Conservation (phyloP, 768 basidiomycete genomes). For the Epithele typhae region DNA sequence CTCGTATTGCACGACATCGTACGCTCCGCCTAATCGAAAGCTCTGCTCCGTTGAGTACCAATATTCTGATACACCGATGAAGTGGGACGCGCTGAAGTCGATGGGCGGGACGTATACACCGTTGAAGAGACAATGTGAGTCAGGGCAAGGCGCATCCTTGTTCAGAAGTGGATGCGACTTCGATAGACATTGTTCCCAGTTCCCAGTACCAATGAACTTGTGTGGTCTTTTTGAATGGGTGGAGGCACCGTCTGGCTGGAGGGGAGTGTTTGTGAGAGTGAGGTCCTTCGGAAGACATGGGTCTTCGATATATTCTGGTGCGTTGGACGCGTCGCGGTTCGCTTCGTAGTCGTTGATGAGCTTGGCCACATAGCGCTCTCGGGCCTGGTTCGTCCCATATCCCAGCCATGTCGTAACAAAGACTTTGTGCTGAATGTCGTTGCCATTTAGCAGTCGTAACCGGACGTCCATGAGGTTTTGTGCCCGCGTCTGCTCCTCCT, state of each 20-base stretch:
- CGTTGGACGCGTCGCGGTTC: slow-evolving; percentile 22
- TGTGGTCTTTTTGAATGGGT: slow-evolving; percentile 49
- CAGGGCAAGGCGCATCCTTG: slow-evolving; percentile 77
- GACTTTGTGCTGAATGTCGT: slow-evolving; percentile 85
- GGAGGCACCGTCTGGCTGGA: slow-evolving; percentile 35
- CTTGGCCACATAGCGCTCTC: slow-evolving; percentile 84
- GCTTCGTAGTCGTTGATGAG: slow-evolving; percentile 55
- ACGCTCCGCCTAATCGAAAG: slow-evolving; percentile 90
- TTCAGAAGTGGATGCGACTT: slow-evolving; percentile 77
- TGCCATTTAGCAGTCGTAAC: slow-evolving; percentile 75
- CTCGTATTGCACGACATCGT: slow-evolving; percentile 96
- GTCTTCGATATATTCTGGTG: slow-evolving; percentile 54
- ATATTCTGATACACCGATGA: slow-evolving; percentile 97
- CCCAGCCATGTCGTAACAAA: slow-evolving; percentile 99
- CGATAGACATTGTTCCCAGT: slow-evolving; percentile 79
- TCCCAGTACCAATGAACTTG: slow-evolving; percentile 79
- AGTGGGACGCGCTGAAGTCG: slow-evolving; percentile 88
- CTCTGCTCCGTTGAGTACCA: slow-evolving; percentile 99
- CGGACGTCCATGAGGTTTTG: slow-evolving; percentile 76
- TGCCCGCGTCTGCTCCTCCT: slow-evolving; percentile 45
- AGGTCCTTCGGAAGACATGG: slow-evolving; percentile 88
- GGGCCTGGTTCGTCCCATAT: slow-evolving; percentile 96
- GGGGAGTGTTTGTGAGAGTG: slow-evolving; percentile 49
- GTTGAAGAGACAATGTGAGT: slow-evolving; percentile 87
- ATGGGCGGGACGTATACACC: slow-evolving; percentile 92